These are phyloP conservation scores for Neonectria faginata DNA, from an alignment of 2,329 filamentous ascomycete species.

Conservation along the genomic window DNA sequence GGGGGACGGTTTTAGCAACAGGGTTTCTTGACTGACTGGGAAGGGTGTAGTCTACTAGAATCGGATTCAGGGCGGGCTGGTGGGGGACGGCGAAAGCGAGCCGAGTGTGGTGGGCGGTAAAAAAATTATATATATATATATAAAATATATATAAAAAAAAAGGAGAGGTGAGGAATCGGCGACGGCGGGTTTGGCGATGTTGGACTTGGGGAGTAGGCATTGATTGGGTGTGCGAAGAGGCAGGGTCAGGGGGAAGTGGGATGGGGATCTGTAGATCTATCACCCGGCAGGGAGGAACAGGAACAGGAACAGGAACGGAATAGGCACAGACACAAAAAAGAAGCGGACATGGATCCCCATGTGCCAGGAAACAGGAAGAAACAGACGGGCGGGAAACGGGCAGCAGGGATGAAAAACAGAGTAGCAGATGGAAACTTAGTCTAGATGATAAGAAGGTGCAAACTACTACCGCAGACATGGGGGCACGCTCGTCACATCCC, in stretches of 20 bases:
- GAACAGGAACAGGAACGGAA: slow-evolving; percentile 1
- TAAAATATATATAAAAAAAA: too few relatives aligned
- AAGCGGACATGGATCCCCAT: background rate
- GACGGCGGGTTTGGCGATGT: background rate
- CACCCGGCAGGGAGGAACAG: slow-evolving; percentile 10
- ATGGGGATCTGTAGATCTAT: slow-evolving; percentile 22
- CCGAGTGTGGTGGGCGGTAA: slow-evolving; percentile 10
- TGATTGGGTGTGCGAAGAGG: background rate
- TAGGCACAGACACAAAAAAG: background rate
- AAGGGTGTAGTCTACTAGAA: background rate
- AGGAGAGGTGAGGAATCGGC: slow-evolving; percentile 14
- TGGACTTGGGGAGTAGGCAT: slow-evolving; percentile 8
- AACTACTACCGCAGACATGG: background rate
- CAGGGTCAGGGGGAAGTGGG: background rate
- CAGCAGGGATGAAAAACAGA: background rate
- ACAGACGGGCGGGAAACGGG: background rate
- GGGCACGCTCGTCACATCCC: slow-evolving; percentile 4
- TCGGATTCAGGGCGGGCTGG: slow-evolving; percentile 6
- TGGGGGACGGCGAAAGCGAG: background rate
- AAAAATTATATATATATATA: too few relatives aligned
- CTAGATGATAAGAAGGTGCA: background rate
- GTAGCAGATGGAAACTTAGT: background rate
- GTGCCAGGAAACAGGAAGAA: background rate
- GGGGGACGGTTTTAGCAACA: background rate
- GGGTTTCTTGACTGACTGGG: background rate